These are phyloP conservation scores for Jaminaea rosea DNA, from an alignment of 1,284 basidiomycete species.

Conservation along the genomic window DNA sequence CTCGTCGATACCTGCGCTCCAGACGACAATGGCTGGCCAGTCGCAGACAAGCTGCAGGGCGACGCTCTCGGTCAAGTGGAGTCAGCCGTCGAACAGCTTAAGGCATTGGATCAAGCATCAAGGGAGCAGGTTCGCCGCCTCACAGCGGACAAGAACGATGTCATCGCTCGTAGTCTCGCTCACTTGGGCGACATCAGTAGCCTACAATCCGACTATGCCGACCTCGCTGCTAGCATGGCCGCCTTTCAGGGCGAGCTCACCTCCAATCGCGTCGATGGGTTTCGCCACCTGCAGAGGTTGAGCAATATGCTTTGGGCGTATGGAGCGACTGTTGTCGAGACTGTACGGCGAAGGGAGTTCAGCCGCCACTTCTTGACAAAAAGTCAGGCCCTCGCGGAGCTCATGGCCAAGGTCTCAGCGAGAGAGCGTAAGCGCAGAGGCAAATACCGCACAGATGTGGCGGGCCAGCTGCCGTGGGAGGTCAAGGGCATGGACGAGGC, in stretches of 20 bases:
- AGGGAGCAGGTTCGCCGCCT: constrained; percentile 28
- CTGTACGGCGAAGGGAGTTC: constrained; percentile 81
- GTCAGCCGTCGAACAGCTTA: constrained; percentile 21
- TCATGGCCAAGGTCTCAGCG: constrained; percentile 39
- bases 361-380: constrained; percentile 27
- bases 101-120: constrained; percentile 27
- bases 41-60: constrained; percentile 23
- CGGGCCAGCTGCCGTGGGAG: constrained; percentile 34
- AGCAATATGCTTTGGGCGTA: constrained; percentile 88
- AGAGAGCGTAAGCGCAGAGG: constrained; percentile 30
- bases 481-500: constrained; percentile 31
- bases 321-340: constrained; percentile 80
- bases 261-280: constrained; percentile 56
- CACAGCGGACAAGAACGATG: constrained; percentile 41
- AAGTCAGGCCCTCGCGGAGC: constrained; percentile 38
- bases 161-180: constrained; percentile 31
- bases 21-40: constrained; percentile 35
- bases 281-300: constrained; percentile 76
- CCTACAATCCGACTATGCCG: constrained; percentile 44
- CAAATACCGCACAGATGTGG: constrained; percentile 21
- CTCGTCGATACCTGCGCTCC: constrained; percentile 25
- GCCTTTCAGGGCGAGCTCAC: constrained; percentile 29
- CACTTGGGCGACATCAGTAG: constrained; percentile 40
- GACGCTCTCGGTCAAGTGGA: constrained; percentile 12
- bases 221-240: constrained; percentile 25